Conservation (phyloP, 2,329 filamentous ascomycete genomes). For the Alternaria gaisen region DNA sequence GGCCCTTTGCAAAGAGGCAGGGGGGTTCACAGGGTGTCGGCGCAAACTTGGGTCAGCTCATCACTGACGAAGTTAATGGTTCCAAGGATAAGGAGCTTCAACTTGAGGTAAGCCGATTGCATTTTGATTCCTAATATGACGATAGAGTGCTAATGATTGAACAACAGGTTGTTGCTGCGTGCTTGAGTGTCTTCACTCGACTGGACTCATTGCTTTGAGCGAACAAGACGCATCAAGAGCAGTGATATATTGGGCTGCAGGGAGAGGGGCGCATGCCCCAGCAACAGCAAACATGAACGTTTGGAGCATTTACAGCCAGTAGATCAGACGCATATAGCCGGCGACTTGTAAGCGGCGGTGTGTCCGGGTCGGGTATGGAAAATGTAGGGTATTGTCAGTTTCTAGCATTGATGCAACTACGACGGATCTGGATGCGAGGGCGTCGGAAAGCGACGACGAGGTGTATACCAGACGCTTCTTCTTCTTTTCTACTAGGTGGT, state of each 20-base stretch:
- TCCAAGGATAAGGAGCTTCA: conserved; percentile 94
- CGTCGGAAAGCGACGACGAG: conserved; percentile 27
- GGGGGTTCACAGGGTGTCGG: conserved; percentile 84
- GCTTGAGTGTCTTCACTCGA: conserved; percentile 95
- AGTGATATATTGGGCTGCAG: conserved; percentile 1
- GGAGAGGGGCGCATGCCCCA: conserved; percentile 5
- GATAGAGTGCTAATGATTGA: conserved; percentile 31
- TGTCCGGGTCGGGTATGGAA: conserved; percentile 10
- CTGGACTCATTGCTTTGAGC: conserved; percentile 90
- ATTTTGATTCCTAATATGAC: not conserved
- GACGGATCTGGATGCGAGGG: conserved; percentile 30
- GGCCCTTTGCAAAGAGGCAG: conserved; percentile 86
- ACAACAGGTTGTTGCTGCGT: conserved; percentile 81
- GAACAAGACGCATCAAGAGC: not conserved
- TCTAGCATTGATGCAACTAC: conserved; percentile 42
- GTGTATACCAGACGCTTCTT: conserved; percentile 18
- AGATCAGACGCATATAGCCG: conserved; percentile 18
- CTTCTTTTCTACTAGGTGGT: conserved; percentile 18
- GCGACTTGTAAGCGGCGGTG: conserved; percentile 16
- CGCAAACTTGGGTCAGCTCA: conserved; percentile 87
- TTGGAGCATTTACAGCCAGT: conserved; percentile 14
- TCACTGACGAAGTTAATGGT: conserved; percentile 85
- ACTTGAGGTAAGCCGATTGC: conserved; percentile 75
- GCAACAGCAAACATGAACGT: conserved; percentile 20
- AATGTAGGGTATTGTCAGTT: conserved; percentile 30